These are phyloP conservation scores for Epichloe sylvatica DNA, from an alignment of 2,329 filamentous ascomycete species.

Conservation along the genomic window DNA sequence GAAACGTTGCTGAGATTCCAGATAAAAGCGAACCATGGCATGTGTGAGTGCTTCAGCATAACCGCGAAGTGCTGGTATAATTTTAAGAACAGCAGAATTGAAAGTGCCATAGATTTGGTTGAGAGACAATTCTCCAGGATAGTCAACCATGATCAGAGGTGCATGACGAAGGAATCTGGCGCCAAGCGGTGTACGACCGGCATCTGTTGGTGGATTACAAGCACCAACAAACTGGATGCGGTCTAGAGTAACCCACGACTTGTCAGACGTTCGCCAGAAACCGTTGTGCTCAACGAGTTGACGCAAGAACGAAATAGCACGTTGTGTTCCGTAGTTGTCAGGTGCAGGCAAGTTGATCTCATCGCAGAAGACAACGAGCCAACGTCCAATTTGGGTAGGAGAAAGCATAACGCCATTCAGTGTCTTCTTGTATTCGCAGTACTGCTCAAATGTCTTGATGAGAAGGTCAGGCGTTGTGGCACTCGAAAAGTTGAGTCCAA, in stretches of 20 bases:
- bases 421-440: slow-evolving; percentile 99
- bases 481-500: slow-evolving; percentile 97
- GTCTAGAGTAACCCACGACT: slow-evolving; percentile 94
- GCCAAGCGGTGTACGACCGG: slow-evolving; percentile 87
- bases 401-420: slow-evolving; percentile 91
- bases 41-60: slow-evolving; percentile 90
- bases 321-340: slow-evolving; percentile 93
- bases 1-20: slow-evolving; percentile 87
- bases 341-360: slow-evolving; percentile 98
- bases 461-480: slow-evolving; percentile 94
- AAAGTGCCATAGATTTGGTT: slow-evolving; percentile 98
- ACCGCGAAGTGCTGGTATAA: slow-evolving; percentile 84
- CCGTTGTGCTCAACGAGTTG: slow-evolving; percentile 98
- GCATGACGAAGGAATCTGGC: slow-evolving; percentile 90
- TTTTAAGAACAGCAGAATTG: slow-evolving; percentile 91
- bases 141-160: slow-evolving; percentile 99
- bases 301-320: slow-evolving; percentile 91
- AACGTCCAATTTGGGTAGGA: slow-evolving; percentile 89
- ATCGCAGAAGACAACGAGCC: slow-evolving; percentile 97
- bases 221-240: slow-evolving; percentile 98
- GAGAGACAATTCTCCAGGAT: slow-evolving; percentile 87
- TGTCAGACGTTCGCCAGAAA: slow-evolving; percentile 96
- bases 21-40: slow-evolving; percentile 93
- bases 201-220: slow-evolving; percentile 96
- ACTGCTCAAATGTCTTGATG: slow-evolving; percentile 98